Conservation (phyloP, 176 grass and related monocot species). For the Raddia guianensis region DNA sequence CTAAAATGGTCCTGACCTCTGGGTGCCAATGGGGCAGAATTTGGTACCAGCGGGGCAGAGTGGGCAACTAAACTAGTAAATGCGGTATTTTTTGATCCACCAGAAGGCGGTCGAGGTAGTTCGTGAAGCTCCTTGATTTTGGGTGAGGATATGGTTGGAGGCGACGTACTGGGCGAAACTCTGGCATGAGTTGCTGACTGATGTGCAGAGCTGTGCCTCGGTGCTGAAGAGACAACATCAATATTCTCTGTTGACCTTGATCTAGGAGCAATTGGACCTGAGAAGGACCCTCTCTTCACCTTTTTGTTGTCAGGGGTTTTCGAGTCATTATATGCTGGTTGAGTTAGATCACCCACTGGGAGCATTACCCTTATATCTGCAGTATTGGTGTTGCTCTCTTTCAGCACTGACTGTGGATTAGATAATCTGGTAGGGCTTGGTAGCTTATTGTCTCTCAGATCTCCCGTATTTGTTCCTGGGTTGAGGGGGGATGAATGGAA, state of each 20-base stretch:
- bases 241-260: slow-evolving; percentile 58
- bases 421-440: slow-evolving; percentile 65
- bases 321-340: slow-evolving; percentile 51
- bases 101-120: slow-evolving; percentile 77
- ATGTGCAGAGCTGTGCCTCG: slow-evolving; percentile 52
- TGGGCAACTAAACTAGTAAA: slow-evolving; percentile 67
- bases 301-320: slow-evolving; percentile 63
- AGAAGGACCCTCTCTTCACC: slow-evolving; percentile 68
- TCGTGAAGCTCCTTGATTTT: slow-evolving; percentile 94
- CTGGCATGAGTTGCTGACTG: slow-evolving; percentile 39
- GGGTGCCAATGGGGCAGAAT: slow-evolving; percentile 69
- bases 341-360: slow-evolving; percentile 38
- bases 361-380: slow-evolving; percentile 42
- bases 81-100: slow-evolving; percentile 47
- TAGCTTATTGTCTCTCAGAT: slow-evolving; percentile 59
- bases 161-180: slow-evolving; percentile 55
- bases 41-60: slow-evolving; percentile 80
- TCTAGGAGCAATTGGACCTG: slow-evolving; percentile 64
- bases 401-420: slow-evolving; percentile 63
- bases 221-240: slow-evolving; percentile 43
- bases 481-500: slow-evolving; percentile 76
- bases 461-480: slow-evolving; percentile 62
- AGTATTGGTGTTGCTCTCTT: slow-evolving; percentile 80
- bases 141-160: slow-evolving; percentile 60
- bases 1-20: slow-evolving; percentile 53